Base-by-base conservation (phyloP, 2,329 filamentous ascomycete genomes). In the Anthostomella pinea region DNA sequence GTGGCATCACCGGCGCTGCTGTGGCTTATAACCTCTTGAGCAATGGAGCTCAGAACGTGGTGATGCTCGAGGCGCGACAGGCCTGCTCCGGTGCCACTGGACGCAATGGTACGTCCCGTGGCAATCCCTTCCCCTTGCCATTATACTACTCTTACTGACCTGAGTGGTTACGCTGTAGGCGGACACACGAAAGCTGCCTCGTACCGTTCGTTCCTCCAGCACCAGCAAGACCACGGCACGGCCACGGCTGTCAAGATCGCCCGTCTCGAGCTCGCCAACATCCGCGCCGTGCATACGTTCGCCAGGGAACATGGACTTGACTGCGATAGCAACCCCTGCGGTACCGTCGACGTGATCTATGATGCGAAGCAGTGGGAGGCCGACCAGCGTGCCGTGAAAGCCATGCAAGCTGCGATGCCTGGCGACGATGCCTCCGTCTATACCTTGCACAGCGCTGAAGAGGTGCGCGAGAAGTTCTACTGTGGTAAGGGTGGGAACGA, bases 21-120 rank as follows among this genome's bases (percentile, higher is more conserved):
- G 68, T 73, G 5, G 79, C 77, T 8, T 74, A 73, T 53, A 72
- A 72, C 45, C 62, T 81, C 46, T 66, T 64, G 53, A 58, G 20
- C 45, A 60, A 43, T 54, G 51, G 39, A 9, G 38, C 56, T 30
- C 56, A 60, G 18, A 64, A 68, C 31, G 64, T 83, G 3, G 68
- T 84, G 3, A 73, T 84, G 68, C 62, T 85, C 5, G 81, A 85
- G 56, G 80, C 81, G 8, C 65, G 81, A 41, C 75, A 82, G 54
- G 75, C 77, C 6, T 82, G 78, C 48, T 84, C 77, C 58, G 80
- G 80, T 33, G 81, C 80, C 2, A 84, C 81, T 0, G 81, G 81
- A 10, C 66, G 80, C 48, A 75, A 75, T 43, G 70, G 70, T 60
- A 59, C 30, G 38, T 43, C 3, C 9, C 4, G 8, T 11, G 3